These are phyloP conservation scores for Solanum corneliomulleri DNA, from an alignment of 257 asterid species.

Conservation along the genomic window DNA sequence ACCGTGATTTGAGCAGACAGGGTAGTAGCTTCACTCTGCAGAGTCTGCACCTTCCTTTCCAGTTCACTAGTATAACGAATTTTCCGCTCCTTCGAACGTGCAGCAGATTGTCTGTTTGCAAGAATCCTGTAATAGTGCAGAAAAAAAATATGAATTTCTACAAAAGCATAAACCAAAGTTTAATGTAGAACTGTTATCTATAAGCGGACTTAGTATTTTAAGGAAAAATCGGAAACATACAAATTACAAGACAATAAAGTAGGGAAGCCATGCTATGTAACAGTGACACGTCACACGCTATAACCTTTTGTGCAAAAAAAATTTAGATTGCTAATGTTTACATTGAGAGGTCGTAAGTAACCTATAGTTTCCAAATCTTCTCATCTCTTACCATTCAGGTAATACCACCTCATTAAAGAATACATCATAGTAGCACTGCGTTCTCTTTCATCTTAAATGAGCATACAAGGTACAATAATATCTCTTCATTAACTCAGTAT, in stretches of 20 bases:
- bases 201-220: not conserved
- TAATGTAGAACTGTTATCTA: not conserved
- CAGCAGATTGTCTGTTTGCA: conserved; percentile 95
- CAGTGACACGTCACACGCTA: not conserved
- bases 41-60: conserved; percentile 91
- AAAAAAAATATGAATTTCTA: not conserved
- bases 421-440: not conserved
- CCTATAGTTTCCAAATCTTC: not conserved
- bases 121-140: conserved; percentile 52
- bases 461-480: not conserved
- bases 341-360: not conserved
- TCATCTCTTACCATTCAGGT: not conserved
- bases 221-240: not conserved
- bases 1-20: conserved; percentile 79
- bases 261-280: not conserved
- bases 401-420: not conserved
- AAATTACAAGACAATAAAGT: not conserved
- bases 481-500: not conserved
- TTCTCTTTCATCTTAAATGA: not conserved
- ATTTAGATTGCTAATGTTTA: not conserved
- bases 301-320: not conserved
- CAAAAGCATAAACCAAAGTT: not conserved
- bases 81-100: conserved; percentile 90
- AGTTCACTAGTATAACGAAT: conserved; percentile 69
- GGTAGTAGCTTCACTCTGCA: conserved; percentile 86